Conservation (phyloP, 306 rosid species). For the Hippophae rhamnoides region DNA sequence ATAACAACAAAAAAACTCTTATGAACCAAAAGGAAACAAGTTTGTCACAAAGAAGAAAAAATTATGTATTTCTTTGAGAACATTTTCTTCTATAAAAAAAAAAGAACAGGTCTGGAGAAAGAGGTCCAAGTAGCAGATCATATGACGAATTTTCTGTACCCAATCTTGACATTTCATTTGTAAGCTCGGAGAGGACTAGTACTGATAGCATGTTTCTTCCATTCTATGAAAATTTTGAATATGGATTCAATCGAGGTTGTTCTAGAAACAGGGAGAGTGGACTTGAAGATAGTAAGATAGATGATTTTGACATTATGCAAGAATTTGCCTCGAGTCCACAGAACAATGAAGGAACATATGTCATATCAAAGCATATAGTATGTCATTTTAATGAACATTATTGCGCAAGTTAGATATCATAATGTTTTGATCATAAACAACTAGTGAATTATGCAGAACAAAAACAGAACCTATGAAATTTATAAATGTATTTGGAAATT, state of each 20-base stretch:
- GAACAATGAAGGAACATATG: background rate
- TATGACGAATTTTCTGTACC: slow-evolving; percentile 13
- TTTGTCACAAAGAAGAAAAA: no score
- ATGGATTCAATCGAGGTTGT: no score
- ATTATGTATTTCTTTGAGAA: no score
- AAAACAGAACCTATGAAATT: background rate
- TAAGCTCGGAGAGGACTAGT: slow-evolving; percentile 22
- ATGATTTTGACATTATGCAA: slow-evolving; percentile 1
- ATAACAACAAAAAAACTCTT: no score
- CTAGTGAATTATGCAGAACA: no score
- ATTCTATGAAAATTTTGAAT: slow-evolving; percentile 19
- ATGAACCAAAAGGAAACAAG: no score
- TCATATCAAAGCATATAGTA: slow-evolving; percentile 16
- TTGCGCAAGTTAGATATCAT: background rate
- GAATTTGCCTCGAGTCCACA: background rate
- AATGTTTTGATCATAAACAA: no score
- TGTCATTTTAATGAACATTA: background rate
- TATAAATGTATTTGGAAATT: background rate
- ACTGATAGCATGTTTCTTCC: slow-evolving; percentile 18
- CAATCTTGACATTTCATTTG: slow-evolving; percentile 9
- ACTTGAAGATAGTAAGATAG: background rate
- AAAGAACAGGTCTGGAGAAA: background rate
- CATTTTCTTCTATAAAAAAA: no score
- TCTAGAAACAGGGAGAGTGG: no score
- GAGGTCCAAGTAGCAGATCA: background rate